Conservation (phyloP, 345 rosid species). For the Eucalyptus pauciflora region DNA sequence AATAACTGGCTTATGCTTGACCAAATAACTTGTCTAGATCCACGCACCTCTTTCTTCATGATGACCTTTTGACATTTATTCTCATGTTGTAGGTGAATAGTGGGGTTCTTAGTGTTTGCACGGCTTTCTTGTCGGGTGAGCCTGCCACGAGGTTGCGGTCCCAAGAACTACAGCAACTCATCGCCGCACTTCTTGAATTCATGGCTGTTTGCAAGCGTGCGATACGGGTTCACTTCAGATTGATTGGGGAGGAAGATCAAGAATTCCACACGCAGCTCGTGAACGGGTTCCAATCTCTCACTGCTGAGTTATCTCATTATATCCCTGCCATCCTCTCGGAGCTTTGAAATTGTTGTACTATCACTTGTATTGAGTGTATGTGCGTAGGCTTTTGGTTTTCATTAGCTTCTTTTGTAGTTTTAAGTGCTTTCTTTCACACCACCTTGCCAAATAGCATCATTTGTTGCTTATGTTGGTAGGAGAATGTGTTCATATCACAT, state of each 20-base stretch:
- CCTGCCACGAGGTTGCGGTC: conserved; percentile 95
- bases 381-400: background rate
- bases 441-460: background rate
- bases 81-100: conserved; percentile 72
- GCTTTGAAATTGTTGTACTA: conserved; percentile 25
- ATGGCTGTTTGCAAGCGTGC: conserved; percentile 99
- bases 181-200: conserved; percentile 94
- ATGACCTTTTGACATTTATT: background rate
- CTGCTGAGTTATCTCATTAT: conserved; percentile 94
- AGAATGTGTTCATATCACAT: background rate
- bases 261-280: conserved; percentile 99
- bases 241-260: conserved; percentile 97
- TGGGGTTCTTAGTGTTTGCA: conserved; percentile 96
- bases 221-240: conserved; percentile 80
- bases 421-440: background rate
- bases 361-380: background rate
- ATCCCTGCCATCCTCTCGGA: conserved; percentile 98
- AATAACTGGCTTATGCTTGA: background rate
- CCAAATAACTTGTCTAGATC: background rate
- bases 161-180: conserved; percentile 94
- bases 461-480: background rate
- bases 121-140: conserved; percentile 96
- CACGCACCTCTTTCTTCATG: background rate
- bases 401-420: background rate
- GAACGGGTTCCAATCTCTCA: conserved; percentile 96